Evolutionary conservation across 164 flowering plant species (phyloP), one percentile per base, ranked within the genome.

Genomic region (Dillenia suffruticosa): DNA sequence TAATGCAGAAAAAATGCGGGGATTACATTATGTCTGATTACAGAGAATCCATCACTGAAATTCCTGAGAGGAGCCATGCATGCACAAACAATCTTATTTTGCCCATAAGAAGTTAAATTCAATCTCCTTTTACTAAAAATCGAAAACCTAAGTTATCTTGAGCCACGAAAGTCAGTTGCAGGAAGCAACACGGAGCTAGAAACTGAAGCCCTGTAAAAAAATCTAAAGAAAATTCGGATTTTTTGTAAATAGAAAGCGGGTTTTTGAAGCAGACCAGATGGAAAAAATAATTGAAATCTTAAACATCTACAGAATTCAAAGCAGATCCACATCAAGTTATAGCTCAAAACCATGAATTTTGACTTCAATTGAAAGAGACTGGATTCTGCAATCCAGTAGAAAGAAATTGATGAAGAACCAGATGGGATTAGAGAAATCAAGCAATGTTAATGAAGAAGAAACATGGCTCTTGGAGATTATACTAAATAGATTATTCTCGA

Each of bases 1-100:
- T 3, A 26, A 26, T 26, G 40, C 40, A 26, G 40, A 26, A 26
- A 26, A 26, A 26, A 26, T 46, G 3, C 12, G 15, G 50, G 54
- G 63, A 67, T 61, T 51, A 66, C 78, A 61, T 68, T 69, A 32
- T 63, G 46, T 55, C 55, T 54, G 26, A 65, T 15, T 15, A 61
- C 17, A 32, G 74, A 64, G 22, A 69, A 48, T 5, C 65, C 70
- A 55, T 62, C 74, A 9, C 66, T 64, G 51, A 76, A 44, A 49
- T 74, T 72, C 56, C 66, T 68, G 0, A 85, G 75, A 57, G 88
- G 81, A 8, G 90, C 83, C 49, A 74, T 49, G 65, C 88, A 90
- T 55, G 81, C 82, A 67, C 88, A 83, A 44, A 74, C 73, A 55
- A 76, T 70, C 62, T 68, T 79, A 57, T 74, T 79, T 46, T 54